Evolutionary conservation across 352 stramenopile species (phyloP).

Genomic region (Phytopythium oedochilum): DNA sequence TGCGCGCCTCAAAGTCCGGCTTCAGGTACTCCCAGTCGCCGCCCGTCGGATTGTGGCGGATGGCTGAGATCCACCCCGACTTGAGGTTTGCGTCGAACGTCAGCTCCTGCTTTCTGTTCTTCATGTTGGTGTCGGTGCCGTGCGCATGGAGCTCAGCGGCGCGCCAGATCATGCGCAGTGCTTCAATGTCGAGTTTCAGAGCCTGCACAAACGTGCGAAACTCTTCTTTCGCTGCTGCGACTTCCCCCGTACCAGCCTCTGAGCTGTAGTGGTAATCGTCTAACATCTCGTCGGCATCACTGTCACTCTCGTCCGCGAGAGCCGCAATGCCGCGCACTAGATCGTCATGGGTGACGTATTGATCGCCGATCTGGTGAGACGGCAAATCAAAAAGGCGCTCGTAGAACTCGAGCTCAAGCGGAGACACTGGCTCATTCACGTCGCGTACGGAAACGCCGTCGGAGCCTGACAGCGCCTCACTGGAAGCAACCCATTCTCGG

Average conservation of each 20-base stretch:
- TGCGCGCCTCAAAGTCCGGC: constrained; percentile 18
- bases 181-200: constrained; percentile 45
- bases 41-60: constrained; percentile 62
- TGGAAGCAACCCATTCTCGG: constrained; percentile 28
- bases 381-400: constrained; percentile 47
- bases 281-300: constrained; percentile 10
- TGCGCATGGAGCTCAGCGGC: constrained; percentile 63
- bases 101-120: constrained; percentile 26
- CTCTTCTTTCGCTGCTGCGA: constrained; percentile 22
- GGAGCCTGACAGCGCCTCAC: constrained; percentile 1
- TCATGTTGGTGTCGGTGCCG: constrained; percentile 18
- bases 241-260: constrained; percentile 4
- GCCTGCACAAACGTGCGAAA: constrained; percentile 37
- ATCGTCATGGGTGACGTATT: constrained; percentile 66
- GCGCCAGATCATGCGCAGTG: constrained; percentile 58
- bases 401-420: constrained; percentile 25
- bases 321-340: constrained; percentile 50
- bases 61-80: constrained; percentile 68
- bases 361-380: constrained; percentile 24
- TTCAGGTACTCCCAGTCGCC: constrained; percentile 54
- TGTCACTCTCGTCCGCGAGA: constrained; percentile 24
- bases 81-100: constrained; percentile 73
- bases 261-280: constrained; percentile 12
- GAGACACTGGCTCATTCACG: constrained; percentile 9
- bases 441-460: not conserved